A percentile compares a stretch with the other conserved stretches of the same genome.
These are phyloP conservation scores for Dactylonectria estremocensis DNA, from an alignment of 2,329 filamentous ascomycete genomes.

Conservation along the genomic window DNA sequence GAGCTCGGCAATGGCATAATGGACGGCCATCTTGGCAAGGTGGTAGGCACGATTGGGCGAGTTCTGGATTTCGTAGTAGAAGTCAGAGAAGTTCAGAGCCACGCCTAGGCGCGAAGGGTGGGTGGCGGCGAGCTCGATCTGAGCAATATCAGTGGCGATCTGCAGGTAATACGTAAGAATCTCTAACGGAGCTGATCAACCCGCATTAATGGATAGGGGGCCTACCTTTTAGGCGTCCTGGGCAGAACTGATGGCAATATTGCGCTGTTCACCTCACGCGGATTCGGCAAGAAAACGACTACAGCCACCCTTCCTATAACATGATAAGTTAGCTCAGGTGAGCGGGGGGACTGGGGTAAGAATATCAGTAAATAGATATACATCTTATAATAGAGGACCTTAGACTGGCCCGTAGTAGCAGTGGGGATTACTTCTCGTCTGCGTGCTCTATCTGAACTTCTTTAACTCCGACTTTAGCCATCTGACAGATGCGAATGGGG, in stretches of 20 bases:
- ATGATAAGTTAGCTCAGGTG: conserved; percentile 19
- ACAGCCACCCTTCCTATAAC: conserved; percentile 91
- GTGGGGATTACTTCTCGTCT: conserved; percentile 94
- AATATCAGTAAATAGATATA: conserved; percentile 64
- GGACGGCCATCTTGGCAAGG: conserved; percentile 98
- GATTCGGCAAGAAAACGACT: conserved; percentile 96
- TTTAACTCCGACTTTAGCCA: too few relatives aligned
- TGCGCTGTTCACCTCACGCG: conserved; percentile 91
- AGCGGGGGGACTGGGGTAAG: conserved; percentile 10
- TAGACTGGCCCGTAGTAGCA: conserved; percentile 96
- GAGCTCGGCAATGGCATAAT: conserved; percentile 98
- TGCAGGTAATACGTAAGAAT: conserved; percentile 52
- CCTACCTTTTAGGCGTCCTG: conserved; percentile 72
- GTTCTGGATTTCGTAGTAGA: conserved; percentile 99
- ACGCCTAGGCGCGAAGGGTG: conserved; percentile 98
- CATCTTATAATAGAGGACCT: conserved; percentile 99
- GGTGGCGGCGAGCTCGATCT: conserved; percentile 87
- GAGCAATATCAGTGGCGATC: conserved; percentile 97
- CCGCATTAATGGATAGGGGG: conserved; percentile 83
- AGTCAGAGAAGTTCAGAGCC: conserved; percentile 98
- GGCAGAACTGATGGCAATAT: conserved; percentile 86
- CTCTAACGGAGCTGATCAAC: conserved; percentile 30
- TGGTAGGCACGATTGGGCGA: conserved; percentile 97
- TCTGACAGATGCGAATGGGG: too few relatives aligned
- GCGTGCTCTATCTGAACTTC: too few relatives aligned